Evolutionary conservation across 2,329 filamentous ascomycete genomes (phyloP), one percentile per base, ranked within the genome.

Genomic region (Fusarium continuum): DNA sequence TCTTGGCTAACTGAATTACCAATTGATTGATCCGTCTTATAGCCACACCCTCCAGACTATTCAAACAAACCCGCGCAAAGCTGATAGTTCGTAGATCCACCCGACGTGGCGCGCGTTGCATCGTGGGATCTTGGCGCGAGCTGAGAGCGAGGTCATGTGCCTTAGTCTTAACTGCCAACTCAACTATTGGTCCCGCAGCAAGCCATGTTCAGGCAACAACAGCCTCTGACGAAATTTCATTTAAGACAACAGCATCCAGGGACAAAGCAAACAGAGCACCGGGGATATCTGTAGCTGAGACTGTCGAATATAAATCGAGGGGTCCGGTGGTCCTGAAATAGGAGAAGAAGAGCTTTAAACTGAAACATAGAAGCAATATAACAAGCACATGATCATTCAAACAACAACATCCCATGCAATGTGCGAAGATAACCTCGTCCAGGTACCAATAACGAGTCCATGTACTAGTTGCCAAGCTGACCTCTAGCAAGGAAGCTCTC

Each of bases 71-170:
- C 51, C 52, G 41, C 55, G 19, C 17, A 38, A 40, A 35, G 48
- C 36, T 20, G n/a, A 29, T 34, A 17, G 41, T 57, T 59, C 58
- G 64, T 39, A 51, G 58, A 56, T 51, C 39, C 32, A 36, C 44
- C 14, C 34, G 35, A 38, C 44, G 38, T 64, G 63, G 58, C 53
- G 46, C 56, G 66, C 50, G 19, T 43, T 48, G n/a, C 26, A 62
- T 59, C 53, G 36, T 35, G 17, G 28, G 41, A 51, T 58, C 44
- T 20, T 40, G 49, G 47, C 67, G 50, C 67, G 69, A 51, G 43
- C 29, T 36, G 41, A 41, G 60, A 69, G 54, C 69, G 65, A 63
- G 56, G 61, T 71, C 69, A 71, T 69, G 67, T 71, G 69, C 56
- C 26, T 17, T 35, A 20, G 46, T 52, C 38, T 55, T 46, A 39